Conservation (phyloP, 306 rosid species). For the Cucumis melo region DNA sequence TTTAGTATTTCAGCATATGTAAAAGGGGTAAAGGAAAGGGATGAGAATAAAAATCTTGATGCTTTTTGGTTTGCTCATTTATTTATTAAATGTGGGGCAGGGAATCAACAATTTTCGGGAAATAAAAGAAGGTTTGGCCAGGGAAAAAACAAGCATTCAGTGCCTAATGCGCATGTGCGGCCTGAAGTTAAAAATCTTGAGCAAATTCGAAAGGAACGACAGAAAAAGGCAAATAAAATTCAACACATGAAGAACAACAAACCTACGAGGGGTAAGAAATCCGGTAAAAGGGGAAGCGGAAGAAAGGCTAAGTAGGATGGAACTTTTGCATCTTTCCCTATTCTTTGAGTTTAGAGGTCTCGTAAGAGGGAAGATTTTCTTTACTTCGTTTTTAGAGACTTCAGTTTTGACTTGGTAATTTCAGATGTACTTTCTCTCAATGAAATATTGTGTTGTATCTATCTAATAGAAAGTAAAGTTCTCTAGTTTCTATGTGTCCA, state of each 20-base stretch:
- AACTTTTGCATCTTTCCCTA: not conserved
- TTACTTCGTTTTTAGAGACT: not conserved
- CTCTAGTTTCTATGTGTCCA: not conserved
- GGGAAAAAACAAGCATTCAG: not conserved
- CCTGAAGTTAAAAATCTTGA: conserved; percentile 22
- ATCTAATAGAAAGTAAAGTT: not conserved
- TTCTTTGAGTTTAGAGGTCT: not conserved
- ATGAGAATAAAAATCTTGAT: not conserved
- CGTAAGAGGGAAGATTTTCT: not conserved
- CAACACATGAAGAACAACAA: conserved; percentile 45
- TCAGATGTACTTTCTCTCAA: not conserved
- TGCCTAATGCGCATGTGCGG: not conserved
- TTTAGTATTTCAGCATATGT: not conserved
- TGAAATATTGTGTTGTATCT: not conserved
- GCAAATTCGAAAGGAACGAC: conserved; percentile 75
- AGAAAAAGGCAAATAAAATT: conserved; percentile 42
- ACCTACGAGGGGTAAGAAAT: conserved; percentile 37
- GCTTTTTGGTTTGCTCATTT: not conserved
- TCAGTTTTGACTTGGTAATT: not conserved
- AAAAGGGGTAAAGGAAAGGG: not conserved
- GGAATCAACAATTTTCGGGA: not conserved
- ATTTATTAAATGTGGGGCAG: not conserved
- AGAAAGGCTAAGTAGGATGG: conserved; percentile 26
- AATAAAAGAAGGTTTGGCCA: not conserved
- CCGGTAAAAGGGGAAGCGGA: conserved; percentile 41